Conservation (phyloP, 75 land plant species). For the Pinus albicaulis region DNA sequence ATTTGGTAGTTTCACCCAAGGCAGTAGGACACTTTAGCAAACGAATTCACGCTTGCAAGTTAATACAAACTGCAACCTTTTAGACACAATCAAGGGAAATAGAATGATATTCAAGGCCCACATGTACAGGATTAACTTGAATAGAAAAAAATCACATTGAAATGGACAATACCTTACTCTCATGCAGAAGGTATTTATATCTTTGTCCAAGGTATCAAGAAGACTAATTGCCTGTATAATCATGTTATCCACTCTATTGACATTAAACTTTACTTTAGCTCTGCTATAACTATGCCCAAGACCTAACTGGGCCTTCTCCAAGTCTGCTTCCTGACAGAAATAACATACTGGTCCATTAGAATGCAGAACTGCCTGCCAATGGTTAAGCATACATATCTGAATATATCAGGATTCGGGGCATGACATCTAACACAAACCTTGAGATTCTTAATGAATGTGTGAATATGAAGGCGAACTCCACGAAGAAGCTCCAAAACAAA, state of each 20-base stretch:
- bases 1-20: too few species aligned
- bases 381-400: too few species aligned
- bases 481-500: slow-evolving; percentile 85
- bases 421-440: slow-evolving; percentile 44
- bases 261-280: slow-evolving; percentile 95
- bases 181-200: slow-evolving; percentile 93
- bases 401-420: too few species aligned
- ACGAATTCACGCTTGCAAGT: too few species aligned
- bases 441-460: slow-evolving; percentile 71
- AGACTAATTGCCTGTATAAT: slow-evolving; percentile 94
- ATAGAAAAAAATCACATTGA: too few species aligned
- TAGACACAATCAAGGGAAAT: too few species aligned
- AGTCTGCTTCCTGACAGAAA: slow-evolving; percentile 11
- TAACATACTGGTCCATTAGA: too few species aligned
- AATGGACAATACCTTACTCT: slow-evolving; percentile 63
- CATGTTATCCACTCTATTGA: slow-evolving; percentile 95
- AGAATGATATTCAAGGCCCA: too few species aligned
- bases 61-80: too few species aligned
- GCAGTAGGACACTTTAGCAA: too few species aligned
- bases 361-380: too few species aligned
- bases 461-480: slow-evolving; percentile 88
- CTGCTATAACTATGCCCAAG: slow-evolving; percentile 96
- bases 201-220: slow-evolving; percentile 95
- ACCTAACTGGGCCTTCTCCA: slow-evolving; percentile 96
- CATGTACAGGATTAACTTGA: too few species aligned